phyloP scores from a whole-genome alignment of 2,329 filamentous ascomycete genomes.

The Tricladium varicosporioides region DNA sequence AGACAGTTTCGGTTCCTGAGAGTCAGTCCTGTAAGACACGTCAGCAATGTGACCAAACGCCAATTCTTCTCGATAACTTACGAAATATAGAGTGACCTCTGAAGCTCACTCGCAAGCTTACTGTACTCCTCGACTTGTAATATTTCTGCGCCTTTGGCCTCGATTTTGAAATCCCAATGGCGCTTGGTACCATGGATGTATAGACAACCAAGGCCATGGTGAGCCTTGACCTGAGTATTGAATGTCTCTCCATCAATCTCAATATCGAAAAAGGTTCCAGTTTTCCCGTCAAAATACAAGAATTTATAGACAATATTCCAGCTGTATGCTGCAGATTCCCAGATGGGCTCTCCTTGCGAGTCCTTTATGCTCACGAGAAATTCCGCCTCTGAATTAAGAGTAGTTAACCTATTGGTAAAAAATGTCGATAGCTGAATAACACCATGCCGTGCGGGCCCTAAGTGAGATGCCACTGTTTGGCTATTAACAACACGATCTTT shows the following conservation, averaged over 20 bases:
- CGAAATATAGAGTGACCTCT: slow-evolving; percentile 27
- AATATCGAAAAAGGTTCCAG: slow-evolving; percentile 20
- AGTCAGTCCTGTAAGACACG: background rate
- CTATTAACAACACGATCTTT: background rate
- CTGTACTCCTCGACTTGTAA: background rate
- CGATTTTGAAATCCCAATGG: slow-evolving; percentile 32
- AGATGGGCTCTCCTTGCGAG: slow-evolving; percentile 20
- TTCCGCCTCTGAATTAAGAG: slow-evolving; percentile 23
- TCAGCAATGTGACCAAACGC: background rate
- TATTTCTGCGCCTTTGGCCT: slow-evolving; percentile 21
- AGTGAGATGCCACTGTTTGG: background rate
- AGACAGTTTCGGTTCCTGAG: slow-evolving; percentile 16
- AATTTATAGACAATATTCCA: slow-evolving; percentile 30
- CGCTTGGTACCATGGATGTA: slow-evolving; percentile 31
- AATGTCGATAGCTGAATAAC: background rate
- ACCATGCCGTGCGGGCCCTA: background rate
- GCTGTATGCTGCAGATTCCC: slow-evolving; percentile 15
- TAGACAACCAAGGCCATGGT: slow-evolving; percentile 20
- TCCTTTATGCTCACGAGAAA: slow-evolving; percentile 25
- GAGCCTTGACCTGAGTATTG: slow-evolving; percentile 13
- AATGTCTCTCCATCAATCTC: slow-evolving; percentile 33
- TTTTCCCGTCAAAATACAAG: slow-evolving; percentile 20
- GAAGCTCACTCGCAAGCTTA: slow-evolving; percentile 17
- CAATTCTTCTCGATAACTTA: slow-evolving; percentile 16
- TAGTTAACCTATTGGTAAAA: slow-evolving; percentile 31